Evolutionary conservation across 2,329 filamentous ascomycete genomes (phyloP), one percentile per base, ranked within the genome.

Genomic region (Stylonectria norvegica): DNA sequence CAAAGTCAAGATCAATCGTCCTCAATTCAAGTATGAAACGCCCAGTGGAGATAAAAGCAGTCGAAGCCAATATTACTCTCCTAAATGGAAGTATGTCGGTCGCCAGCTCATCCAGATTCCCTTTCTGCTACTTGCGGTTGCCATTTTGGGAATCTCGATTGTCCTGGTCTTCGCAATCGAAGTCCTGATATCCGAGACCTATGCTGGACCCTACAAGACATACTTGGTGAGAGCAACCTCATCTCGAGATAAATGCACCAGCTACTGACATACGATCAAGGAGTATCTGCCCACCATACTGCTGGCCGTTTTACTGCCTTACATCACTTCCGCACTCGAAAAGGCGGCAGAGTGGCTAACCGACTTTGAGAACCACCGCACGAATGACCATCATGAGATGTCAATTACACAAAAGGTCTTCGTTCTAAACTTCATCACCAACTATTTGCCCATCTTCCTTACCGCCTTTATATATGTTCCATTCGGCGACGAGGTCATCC

Each of bases 401-500:
- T 81, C 84, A 0, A 71, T 86, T 49, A 86, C 83, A 0, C 78
- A 83, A 47, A 89, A 89, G 69, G 76, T 85, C 6, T 89, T 89
- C 43, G 72, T 87, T 22, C 75, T 90, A 58, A 86, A 85, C 68
- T 87, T 89, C 67, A 86, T 89, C 63, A 88, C 85, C 10, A 85
- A 86, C 4, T 90, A 89, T 57, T 71, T 89, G 1, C 84, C 84
- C 1, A 84, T 87, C 32, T 75, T 89, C 47, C 69, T 90, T 5
- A 89, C 85, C 0, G 85, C 86, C 0, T 90, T 89, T 54, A 76
- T 90, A 36, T 90, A 90, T 56, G 81, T 90, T 2, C 86, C 86
- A 0, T 86, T 88, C 47, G 85, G 83, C 19, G 73, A 74, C 31
- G 62, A 77, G 14, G 76, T 89, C 2, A 78, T 88, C 0, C 85